Conservation (phyloP, 1,284 basidiomycete species). For the Malassezia sp. region DNA sequence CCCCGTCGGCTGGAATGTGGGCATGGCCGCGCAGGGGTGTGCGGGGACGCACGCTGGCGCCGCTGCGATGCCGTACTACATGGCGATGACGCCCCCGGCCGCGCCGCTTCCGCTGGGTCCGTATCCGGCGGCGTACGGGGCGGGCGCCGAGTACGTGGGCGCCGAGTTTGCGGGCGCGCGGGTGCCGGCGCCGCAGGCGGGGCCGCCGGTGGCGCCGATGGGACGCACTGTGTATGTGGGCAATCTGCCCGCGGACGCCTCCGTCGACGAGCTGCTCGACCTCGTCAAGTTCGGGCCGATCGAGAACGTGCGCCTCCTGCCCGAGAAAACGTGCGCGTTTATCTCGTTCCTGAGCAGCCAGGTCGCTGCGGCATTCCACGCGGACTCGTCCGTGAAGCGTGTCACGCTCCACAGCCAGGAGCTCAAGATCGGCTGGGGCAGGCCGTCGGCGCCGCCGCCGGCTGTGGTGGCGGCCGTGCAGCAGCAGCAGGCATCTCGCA, state of each 20-base stretch:
- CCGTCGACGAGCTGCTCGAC: conserved; percentile 91
- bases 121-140: not conserved
- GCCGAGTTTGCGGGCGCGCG: not conserved
- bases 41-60: no score
- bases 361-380: conserved; percentile 42
- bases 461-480: conserved; percentile 43
- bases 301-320: conserved; percentile 85
- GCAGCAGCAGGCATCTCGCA: conserved; percentile 41
- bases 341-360: conserved; percentile 55
- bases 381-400: conserved; percentile 43
- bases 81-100: conserved; percentile 4
- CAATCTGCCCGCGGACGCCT: conserved; percentile 87
- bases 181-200: not conserved
- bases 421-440: conserved; percentile 47
- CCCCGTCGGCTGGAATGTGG: no score
- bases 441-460: conserved; percentile 34
- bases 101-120: conserved; percentile 2
- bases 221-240: conserved; percentile 88
- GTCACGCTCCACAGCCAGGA: conserved; percentile 41
- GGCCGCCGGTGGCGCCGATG: conserved; percentile 20
- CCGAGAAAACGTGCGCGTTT: conserved; percentile 95
- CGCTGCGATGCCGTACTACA: conserved; percentile 4
- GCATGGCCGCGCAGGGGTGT: no score
- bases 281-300: conserved; percentile 95
- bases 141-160: not conserved